Conservation (phyloP, 78 protist genomes). For the Cavenderia fasciculata region DNA sequence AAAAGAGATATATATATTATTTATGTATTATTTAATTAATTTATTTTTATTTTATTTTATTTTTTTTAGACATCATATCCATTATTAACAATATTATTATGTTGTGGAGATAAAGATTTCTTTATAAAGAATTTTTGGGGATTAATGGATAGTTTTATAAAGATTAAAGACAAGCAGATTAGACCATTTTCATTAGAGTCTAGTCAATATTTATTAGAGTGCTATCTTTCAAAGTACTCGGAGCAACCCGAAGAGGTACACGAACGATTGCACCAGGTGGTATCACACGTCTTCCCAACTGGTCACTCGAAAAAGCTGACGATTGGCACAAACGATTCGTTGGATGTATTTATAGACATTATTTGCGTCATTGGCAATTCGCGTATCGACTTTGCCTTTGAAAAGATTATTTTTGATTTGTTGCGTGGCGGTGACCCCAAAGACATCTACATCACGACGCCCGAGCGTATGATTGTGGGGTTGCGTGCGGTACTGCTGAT, state of each 20-base stretch:
- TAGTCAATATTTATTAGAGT: conserved; percentile 66
- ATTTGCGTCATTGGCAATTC: conserved; percentile 57
- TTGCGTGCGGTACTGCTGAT: conserved; percentile 58
- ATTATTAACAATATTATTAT: conserved; percentile 70
- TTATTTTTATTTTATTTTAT: not conserved
- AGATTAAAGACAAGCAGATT: conserved; percentile 48
- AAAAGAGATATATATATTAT: no score
- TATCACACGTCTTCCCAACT: conserved; percentile 40
- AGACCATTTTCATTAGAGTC: conserved; percentile 69
- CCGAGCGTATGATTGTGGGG: conserved; percentile 73
- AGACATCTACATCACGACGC: conserved; percentile 41
- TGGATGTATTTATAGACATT: conserved; percentile 54
- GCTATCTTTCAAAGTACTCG: conserved; percentile 52
- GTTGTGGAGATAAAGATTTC: conserved; percentile 63
- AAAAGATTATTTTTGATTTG: conserved; percentile 66
- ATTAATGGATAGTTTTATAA: conserved; percentile 60
- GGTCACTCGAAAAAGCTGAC: conserved; percentile 59
- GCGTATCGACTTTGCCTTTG: conserved; percentile 64
- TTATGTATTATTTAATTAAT: not conserved
- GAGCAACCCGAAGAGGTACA: conserved; percentile 74
- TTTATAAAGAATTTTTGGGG: conserved; percentile 66
- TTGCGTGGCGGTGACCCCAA: conserved; percentile 73
- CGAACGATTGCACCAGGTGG: conserved; percentile 69
- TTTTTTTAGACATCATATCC: conserved; percentile 61
- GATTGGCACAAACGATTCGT: conserved; percentile 25